Base-by-base conservation (phyloP, 1,139 yeast genomes). In the Hemisphaericaspora xylanilytica region DNA sequence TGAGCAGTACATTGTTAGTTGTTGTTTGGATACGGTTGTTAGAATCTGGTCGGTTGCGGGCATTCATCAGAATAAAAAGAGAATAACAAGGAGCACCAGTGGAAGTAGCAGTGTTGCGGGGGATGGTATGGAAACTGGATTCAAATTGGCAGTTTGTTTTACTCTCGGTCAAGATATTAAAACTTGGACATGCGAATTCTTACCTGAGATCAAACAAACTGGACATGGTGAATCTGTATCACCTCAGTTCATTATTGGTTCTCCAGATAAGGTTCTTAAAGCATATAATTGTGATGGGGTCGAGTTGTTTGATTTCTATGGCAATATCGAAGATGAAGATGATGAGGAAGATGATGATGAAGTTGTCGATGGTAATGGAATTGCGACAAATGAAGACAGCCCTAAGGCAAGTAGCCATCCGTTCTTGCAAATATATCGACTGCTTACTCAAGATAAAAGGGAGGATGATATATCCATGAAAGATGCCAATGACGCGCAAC, bases 171-270 rank as follows among this genome's bases (percentile, higher is more conserved):
- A 63, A 37, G 64, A 63, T 38, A 60, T 70, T 34, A 59, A 71
- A 44, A 63, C 73, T 2, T 80, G 89, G 75, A 73, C 92, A 13
- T 80, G 89, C 49, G 89, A 81, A 44, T 89, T 94, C 80, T 62
- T 84, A 32, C 88, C 87, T 1, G 32, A 40, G n/a, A 46, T 38
- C 26, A 44, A 44, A 26, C 37, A 32, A 27, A 59, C 65, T 39
- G 31, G 31, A 5, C 28, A 43, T 9, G 41, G 48, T 2, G 38
- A 39, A 16, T 34, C 41, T 14, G 34, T 40, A 11, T 74, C 75
- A 7, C 76, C 80, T 16, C 75, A 73, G 41, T 82, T 86, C 45
- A 70, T 87, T 8, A 69, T 85, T 15, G 94, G 95, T 0, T 80
- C 92, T 1, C 88, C 90, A 0, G 96, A 87, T 56, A 80, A 81